Base-by-base conservation (phyloP, 768 basidiomycete species). In the Boletus pseudopeckii region DNA sequence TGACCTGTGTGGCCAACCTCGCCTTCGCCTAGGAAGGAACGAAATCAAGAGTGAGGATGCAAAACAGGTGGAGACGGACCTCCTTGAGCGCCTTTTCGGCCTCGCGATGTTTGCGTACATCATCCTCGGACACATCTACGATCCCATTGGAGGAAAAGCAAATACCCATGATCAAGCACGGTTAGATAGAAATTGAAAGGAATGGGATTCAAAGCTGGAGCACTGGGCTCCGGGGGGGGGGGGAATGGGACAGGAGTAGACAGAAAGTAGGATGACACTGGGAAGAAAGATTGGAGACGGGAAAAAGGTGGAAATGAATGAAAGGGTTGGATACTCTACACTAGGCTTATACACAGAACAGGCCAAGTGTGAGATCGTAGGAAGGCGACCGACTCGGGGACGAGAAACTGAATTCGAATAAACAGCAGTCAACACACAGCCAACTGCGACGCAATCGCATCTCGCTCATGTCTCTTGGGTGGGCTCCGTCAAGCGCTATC, bases 51-150 rank as follows among this genome's bases (percentile, higher is more conserved):
- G 22, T 11, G 46, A 36, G 52, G 41, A 43, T 14, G 47, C 45
- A 44, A n/a, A 5, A 24, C 8, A 51, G 42, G 28, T 5, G 8
- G 36, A 41, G 18, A 74, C 80, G 43, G 52, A 88, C 86, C 75
- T 91, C 90, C 67, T 78, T 86, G 54, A 95, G 74, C 61, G 83
- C 79, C 72, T 85, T 89, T 72, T 92, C 90, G 6, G 80, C 90
- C 60, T 86, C 85, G 52, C 75, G 74, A 63, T 91, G 84, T 57
- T 77, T 70, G 58, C 74, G 72, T 71, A 77, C 85, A 60, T 90
- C 89, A 39, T 85, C 81, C 48, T 92, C 90, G 10, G 80, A 75
- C 7, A 87, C 75, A 47, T 86, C 88, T 2, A 78, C 70, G 6
- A n/a, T n/a, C n/a, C 74, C 73, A 13, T 71, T 45, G 11, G 86